These are phyloP conservation scores for Suillus decipiens DNA, from an alignment of 768 basidiomycete genomes.

Conservation along the genomic window DNA sequence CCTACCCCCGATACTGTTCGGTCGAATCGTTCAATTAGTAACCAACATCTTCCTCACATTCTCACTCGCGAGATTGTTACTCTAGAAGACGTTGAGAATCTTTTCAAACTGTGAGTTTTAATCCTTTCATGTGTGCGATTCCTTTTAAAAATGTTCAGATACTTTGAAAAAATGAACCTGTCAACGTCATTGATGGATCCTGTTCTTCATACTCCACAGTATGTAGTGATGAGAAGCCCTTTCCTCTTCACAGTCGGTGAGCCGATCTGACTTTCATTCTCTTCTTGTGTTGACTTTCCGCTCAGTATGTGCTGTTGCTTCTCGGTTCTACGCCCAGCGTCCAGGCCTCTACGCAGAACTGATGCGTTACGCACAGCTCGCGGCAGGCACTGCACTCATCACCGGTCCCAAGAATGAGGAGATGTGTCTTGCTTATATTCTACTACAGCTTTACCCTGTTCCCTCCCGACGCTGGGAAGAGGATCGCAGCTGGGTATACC, in stretches of 20 bases:
- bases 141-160: constrained; percentile 42
- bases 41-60: constrained; percentile 63
- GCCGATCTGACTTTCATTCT: constrained; percentile 31
- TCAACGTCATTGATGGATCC: constrained; percentile 82
- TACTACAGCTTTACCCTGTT: constrained; percentile 75
- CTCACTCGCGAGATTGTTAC: constrained; percentile 64
- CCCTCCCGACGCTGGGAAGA: constrained; percentile 85
- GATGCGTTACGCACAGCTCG: constrained; percentile 76
- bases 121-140: not conserved
- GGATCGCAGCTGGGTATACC: constrained; percentile 86
- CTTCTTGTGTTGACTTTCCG: constrained; percentile 13
- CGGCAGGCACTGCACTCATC: constrained; percentile 77
- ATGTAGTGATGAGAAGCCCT: constrained; percentile 79
- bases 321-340: constrained; percentile 73
- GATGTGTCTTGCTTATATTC: constrained; percentile 80
- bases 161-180: constrained; percentile 76
- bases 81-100: constrained; percentile 63
- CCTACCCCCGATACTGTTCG: constrained; percentile 43
- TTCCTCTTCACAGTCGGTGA: constrained; percentile 91
- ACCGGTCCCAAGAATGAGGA: constrained; percentile 82
- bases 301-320: constrained; percentile 84
- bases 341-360: constrained; percentile 67
- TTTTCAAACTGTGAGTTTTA: constrained; percentile 65
- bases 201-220: constrained; percentile 80
- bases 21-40: constrained; percentile 38